Evolutionary conservation across 345 rosid species (phyloP).

Genomic region (Dipteronia dyeriana): DNA sequence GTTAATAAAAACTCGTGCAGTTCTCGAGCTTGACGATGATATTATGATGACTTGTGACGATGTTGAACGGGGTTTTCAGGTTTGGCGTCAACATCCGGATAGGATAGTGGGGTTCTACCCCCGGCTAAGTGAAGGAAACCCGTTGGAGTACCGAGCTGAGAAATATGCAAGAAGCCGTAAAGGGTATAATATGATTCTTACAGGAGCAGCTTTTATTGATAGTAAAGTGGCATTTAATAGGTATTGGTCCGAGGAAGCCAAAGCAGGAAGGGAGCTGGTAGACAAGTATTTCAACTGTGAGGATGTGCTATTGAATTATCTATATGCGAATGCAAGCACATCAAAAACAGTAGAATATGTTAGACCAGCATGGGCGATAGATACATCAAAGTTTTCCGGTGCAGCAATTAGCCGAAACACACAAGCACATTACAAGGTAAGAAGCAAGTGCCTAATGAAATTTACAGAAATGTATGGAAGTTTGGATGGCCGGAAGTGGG

Average conservation of each 20-base stretch:
- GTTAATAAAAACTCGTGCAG: conserved; percentile 65
- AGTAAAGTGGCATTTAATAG: conserved; percentile 52
- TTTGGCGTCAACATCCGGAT: conserved; percentile 88
- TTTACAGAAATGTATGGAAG: conserved; percentile 75
- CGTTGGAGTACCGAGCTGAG: conserved; percentile 71
- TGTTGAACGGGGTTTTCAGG: conserved; percentile 78
- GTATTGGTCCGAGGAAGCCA: conserved; percentile 68
- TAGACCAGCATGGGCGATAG: conserved; percentile 81
- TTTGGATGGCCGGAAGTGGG: conserved; percentile 53
- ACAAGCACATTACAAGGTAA: conserved; percentile 60
- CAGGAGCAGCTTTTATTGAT: conserved; percentile 94
- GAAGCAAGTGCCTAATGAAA: conserved; percentile 69
- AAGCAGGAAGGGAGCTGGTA: conserved; percentile 66
- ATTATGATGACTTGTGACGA: conserved; percentile 90
- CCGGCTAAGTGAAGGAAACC: conserved; percentile 53
- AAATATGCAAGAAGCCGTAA: conserved; percentile 66
- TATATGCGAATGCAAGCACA: conserved; percentile 80
- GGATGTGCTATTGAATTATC: conserved; percentile 76
- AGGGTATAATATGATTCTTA: conserved; percentile 89
- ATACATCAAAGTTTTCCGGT: conserved; percentile 80
- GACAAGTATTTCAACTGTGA: conserved; percentile 81
- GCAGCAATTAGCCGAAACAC: conserved; percentile 89
- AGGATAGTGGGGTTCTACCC: conserved; percentile 94
- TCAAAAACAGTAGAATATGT: conserved; percentile 70
- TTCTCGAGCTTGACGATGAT: conserved; percentile 96